phyloP scores from a whole-genome alignment of 2,329 filamentous ascomycete species.

The Dendryphion nanum region DNA sequence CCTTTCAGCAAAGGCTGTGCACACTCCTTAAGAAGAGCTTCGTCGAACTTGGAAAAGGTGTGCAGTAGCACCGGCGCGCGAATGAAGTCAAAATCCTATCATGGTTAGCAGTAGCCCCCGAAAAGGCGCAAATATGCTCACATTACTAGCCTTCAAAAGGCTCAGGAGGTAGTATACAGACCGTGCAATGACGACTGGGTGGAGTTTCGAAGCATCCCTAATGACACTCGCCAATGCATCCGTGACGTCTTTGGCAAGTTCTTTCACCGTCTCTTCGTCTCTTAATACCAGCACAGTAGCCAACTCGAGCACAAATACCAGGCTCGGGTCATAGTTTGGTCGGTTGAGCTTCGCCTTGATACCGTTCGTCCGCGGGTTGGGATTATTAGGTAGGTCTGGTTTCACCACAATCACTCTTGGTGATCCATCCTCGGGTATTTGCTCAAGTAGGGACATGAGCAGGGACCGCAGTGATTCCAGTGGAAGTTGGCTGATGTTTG shows the following conservation, averaged over 20 bases:
- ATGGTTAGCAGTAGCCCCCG: constrained; percentile 1
- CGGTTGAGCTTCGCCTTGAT: constrained; percentile 56
- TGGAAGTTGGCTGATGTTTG: constrained; percentile 73
- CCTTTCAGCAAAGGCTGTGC: constrained; percentile 76
- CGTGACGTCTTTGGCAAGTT: constrained; percentile 75
- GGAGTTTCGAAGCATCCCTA: constrained; percentile 73
- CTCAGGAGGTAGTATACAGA: constrained; percentile 84
- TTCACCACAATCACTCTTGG: constrained; percentile 86
- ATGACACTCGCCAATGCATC: constrained; percentile 79
- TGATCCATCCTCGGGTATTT: constrained; percentile 83
- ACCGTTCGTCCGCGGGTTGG: constrained; percentile 60
- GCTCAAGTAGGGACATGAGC: constrained; percentile 71
- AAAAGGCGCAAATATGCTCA: constrained; percentile 47
- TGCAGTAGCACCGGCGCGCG: constrained; percentile 90
- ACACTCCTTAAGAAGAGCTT: constrained; percentile 72
- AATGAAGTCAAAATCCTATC: constrained; percentile 81
- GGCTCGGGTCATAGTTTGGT: constrained; percentile 76
- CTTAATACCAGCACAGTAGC: constrained; percentile 78
- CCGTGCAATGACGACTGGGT: constrained; percentile 79
- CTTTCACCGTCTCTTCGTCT: constrained; percentile 68
- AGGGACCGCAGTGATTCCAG: constrained; percentile 59
- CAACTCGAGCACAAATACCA: constrained; percentile 89
- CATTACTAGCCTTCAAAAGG: constrained; percentile 80
- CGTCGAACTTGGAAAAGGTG: constrained; percentile 82
- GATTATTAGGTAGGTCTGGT: constrained; percentile 70